phyloP scores from a whole-genome alignment of 495 filamentous ascomycete species.

The Talaromyces stipitatus region DNA sequence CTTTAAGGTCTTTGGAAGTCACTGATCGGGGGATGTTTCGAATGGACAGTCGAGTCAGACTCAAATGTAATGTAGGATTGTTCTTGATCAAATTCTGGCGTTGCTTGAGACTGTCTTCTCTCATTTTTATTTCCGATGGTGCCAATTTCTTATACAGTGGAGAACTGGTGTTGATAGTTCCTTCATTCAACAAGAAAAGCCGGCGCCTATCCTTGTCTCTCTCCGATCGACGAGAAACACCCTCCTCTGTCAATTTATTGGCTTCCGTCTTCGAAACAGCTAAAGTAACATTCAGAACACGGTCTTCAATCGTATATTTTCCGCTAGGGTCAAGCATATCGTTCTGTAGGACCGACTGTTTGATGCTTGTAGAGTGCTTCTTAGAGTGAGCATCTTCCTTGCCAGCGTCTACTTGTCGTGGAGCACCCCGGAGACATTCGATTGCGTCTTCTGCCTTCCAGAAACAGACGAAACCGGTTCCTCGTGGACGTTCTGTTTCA shows the following conservation, averaged over 20 bases:
- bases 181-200: constrained; percentile 83
- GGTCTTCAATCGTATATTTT: constrained; percentile 81
- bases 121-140: constrained; percentile 74
- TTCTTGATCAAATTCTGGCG: constrained; percentile 81
- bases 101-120: constrained; percentile 81
- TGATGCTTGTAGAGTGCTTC: constrained; percentile 34
- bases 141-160: constrained; percentile 68
- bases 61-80: constrained; percentile 85
- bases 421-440: constrained; percentile 65
- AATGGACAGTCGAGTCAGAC: constrained; percentile 84
- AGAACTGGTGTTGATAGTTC: constrained; percentile 64
- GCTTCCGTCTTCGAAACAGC: constrained; percentile 81
- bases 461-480: constrained; percentile 94
- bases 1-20: constrained; percentile 83
- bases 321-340: constrained; percentile 68
- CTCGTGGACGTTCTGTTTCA: constrained; percentile 74
- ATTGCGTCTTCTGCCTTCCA: constrained; percentile 64
- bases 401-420: constrained; percentile 41
- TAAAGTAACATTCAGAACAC: constrained; percentile 72
- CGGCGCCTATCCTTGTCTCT: constrained; percentile 86
- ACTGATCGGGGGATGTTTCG: constrained; percentile 85
- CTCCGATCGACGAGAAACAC: constrained; percentile 52
- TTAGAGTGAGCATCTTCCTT: constrained; percentile 20
- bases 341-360: constrained; percentile 77
- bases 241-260: constrained; percentile 60